Conservation (phyloP, 202 grass and related monocot species). For the Schoenoplectus tabernaemontani region DNA sequence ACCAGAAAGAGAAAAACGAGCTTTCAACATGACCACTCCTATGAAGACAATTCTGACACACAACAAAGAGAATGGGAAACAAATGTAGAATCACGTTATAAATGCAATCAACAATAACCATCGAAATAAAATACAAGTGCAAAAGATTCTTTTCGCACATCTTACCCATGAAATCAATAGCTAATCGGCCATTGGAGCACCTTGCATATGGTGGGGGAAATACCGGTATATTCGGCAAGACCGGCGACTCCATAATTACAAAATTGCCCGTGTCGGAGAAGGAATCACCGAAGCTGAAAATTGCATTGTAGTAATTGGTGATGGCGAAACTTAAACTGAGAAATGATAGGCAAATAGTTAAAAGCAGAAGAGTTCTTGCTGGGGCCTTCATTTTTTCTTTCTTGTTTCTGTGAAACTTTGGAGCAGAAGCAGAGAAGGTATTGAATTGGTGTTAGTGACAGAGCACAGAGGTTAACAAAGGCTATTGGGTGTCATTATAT, state of each 20-base stretch:
- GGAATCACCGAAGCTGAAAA: constrained; percentile 98
- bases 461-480: not conserved
- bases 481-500: constrained; percentile 1
- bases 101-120: not conserved
- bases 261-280: constrained; percentile 93
- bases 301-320: constrained; percentile 62
- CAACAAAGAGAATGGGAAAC: not conserved
- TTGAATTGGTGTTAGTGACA: not conserved
- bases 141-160: not conserved
- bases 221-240: constrained; percentile 57
- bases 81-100: not conserved
- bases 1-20: constrained; percentile 7
- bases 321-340: constrained; percentile 8
- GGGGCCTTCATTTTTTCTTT: not conserved
- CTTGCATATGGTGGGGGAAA: constrained; percentile 62
- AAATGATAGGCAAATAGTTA: constrained; percentile 13
- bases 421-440: not conserved
- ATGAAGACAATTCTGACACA: not conserved
- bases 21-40: not conserved
- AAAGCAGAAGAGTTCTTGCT: not conserved
- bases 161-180: constrained; percentile 83
- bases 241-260: constrained; percentile 62
- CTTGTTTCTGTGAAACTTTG: not conserved
- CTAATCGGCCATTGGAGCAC: constrained; percentile 78
- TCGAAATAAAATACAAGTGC: not conserved